These are phyloP conservation scores for Microdochium paspali DNA, from an alignment of 2,329 filamentous ascomycete genomes.

Conservation along the genomic window DNA sequence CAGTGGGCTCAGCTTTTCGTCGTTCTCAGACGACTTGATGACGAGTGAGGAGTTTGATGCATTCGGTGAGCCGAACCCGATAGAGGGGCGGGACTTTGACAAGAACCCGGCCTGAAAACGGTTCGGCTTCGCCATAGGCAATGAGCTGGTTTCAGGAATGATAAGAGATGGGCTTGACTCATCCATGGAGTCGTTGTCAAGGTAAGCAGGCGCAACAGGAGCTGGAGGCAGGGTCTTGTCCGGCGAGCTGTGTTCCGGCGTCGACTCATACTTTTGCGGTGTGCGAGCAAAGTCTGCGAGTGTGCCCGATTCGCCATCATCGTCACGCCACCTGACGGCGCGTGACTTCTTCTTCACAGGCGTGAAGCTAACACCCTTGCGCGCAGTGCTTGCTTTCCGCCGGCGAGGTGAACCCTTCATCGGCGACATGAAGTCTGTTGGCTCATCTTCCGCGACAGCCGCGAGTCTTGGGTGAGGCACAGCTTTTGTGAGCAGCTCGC, in stretches of 20 bases:
- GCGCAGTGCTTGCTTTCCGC: conserved; percentile 53
- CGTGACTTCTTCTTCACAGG: conserved; percentile 72
- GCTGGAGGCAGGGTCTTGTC: conserved; percentile 35
- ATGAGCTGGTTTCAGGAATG: conserved; percentile 30
- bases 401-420: conserved; percentile 73
- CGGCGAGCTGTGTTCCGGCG: conserved; percentile 43
- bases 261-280: conserved; percentile 57
- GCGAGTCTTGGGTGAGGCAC: conserved; percentile 33
- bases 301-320: conserved; percentile 71
- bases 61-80: conserved; percentile 50
- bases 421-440: conserved; percentile 47
- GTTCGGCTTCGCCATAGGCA: conserved; percentile 45
- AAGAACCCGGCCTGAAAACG: conserved; percentile 88
- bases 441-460: conserved; percentile 17
- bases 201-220: conserved; percentile 43
- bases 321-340: conserved; percentile 85
- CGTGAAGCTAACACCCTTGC: conserved; percentile 72
- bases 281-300: conserved; percentile 89
- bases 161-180: conserved; percentile 50
- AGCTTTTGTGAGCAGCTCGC: conserved; percentile 26
- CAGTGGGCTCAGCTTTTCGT: conserved; percentile 36
- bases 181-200: conserved; percentile 45
- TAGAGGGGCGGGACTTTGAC: conserved; percentile 40
- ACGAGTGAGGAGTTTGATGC: conserved; percentile 47
- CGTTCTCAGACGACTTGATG: conserved; percentile 42